phyloP scores from a whole-genome alignment of 129 eudicot genomes.

The Chrysanthemum makinoi region DNA sequence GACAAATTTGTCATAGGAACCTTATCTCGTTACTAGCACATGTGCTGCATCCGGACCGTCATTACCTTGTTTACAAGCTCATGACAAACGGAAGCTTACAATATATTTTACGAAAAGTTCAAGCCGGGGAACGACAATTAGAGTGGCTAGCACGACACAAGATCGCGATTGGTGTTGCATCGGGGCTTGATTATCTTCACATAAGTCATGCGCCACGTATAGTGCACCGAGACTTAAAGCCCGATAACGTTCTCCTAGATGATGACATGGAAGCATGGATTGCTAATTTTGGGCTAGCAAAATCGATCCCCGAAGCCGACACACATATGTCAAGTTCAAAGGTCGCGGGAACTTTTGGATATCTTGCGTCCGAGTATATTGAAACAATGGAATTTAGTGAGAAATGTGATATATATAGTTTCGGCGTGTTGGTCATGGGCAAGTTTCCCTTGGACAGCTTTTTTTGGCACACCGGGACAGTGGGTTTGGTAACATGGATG shows the following conservation, averaged over 20 bases:
- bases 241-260: conserved; percentile 15
- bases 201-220: conserved; percentile 13
- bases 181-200: conserved; percentile 19
- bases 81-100: conserved; percentile 18
- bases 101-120: conserved; percentile 14
- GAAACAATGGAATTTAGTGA: conserved; percentile 10
- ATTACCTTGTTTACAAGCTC: conserved; percentile 21
- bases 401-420: conserved; percentile 19
- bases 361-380: conserved; percentile 15
- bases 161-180: conserved; percentile 12
- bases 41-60: background rate
- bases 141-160: conserved; percentile 15
- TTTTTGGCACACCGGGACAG: background rate
- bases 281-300: conserved; percentile 11
- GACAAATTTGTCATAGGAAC: conserved; percentile 8
- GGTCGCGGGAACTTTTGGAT: conserved; percentile 17
- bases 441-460: conserved; percentile 6
- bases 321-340: conserved; percentile 12
- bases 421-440: conserved; percentile 16
- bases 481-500: conserved; percentile 16
- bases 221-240: conserved; percentile 24
- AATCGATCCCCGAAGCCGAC: conserved; percentile 10
- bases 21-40: conserved; percentile 6
- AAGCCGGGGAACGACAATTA: background rate
- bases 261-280: conserved; percentile 22